Evolutionary conservation across 768 basidiomycete species (phyloP).

Genomic region (Boletus speciosus): DNA sequence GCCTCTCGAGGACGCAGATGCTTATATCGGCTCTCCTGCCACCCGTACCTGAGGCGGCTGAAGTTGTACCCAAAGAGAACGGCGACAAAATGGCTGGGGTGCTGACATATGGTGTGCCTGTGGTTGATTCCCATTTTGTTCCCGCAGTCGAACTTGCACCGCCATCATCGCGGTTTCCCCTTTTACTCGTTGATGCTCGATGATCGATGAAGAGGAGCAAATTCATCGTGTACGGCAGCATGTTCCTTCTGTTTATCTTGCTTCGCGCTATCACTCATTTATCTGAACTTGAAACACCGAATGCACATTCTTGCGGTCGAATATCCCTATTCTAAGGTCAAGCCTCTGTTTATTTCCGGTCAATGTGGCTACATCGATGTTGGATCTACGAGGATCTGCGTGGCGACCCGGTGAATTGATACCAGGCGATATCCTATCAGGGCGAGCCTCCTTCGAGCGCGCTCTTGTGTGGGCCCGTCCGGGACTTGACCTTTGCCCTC

Average conservation of each 20-base stretch:
- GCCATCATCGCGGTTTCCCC: conserved; percentile 70
- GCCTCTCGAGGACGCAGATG: conserved; percentile 55
- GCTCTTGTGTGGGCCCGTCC: conserved; percentile 3
- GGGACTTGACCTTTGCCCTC: conserved; percentile 4
- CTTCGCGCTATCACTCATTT: conserved; percentile 27
- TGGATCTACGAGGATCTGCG: conserved; percentile 19
- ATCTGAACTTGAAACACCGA: conserved; percentile 27
- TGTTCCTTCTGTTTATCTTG: conserved; percentile 17
- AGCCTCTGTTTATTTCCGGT: conserved; percentile 8
- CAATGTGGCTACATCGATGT: neutral
- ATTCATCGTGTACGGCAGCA: conserved; percentile 17
- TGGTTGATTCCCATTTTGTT: conserved; percentile 51
- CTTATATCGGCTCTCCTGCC: conserved; percentile 61
- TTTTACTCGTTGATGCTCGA: conserved; percentile 56
- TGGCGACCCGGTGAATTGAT: conserved; percentile 7
- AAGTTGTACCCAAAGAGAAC: conserved; percentile 22
- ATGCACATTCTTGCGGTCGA: conserved; percentile 13
- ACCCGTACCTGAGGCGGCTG: conserved; percentile 16
- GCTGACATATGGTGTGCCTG: conserved; percentile 51
- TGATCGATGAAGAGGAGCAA: conserved; percentile 16
- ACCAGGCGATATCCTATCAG: conserved; percentile 20
- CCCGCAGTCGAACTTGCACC: conserved; percentile 63
- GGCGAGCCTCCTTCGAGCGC: conserved; percentile 11
- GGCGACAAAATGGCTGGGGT: conserved; percentile 42
- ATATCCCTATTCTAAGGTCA: conserved; percentile 12